Conservation (phyloP, 1,284 basidiomycete genomes). For the Coniferiporia sulphurascens region DNA sequence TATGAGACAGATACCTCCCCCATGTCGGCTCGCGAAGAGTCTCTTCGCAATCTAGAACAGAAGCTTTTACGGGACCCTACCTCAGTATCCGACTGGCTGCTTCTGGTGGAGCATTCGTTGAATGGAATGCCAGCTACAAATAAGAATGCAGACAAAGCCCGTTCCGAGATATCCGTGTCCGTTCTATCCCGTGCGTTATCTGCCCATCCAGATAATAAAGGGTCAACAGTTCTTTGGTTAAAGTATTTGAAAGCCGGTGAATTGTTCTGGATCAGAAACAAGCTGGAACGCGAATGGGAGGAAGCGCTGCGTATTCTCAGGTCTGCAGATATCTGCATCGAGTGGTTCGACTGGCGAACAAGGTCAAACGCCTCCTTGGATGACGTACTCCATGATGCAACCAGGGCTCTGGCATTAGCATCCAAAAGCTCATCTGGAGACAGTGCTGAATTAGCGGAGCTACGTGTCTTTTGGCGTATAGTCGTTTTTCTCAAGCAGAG, state of each 20-base stretch:
- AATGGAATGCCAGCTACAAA: slow-evolving; percentile 52
- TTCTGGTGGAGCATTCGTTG: slow-evolving; percentile 55
- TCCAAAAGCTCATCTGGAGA: slow-evolving; percentile 26
- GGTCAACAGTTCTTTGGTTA: slow-evolving; percentile 49
- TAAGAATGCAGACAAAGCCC: slow-evolving; percentile 59
- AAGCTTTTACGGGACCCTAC: slow-evolving; percentile 46
- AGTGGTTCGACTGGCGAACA: slow-evolving; percentile 74
- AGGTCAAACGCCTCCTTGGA: slow-evolving; percentile 43
- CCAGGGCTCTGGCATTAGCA: slow-evolving; percentile 38
- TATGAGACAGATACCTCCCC: slow-evolving; percentile 29
- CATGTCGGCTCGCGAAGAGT: slow-evolving; percentile 52
- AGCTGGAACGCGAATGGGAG: slow-evolving; percentile 66
- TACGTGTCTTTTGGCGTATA: slow-evolving; percentile 68
- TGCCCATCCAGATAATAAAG: slow-evolving; percentile 46
- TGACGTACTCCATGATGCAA: slow-evolving; percentile 47
- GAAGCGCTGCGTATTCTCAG: slow-evolving; percentile 49
- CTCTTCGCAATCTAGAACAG: slow-evolving; percentile 55
- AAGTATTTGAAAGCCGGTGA: slow-evolving; percentile 67
- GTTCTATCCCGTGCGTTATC: slow-evolving; percentile 61
- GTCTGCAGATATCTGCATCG: slow-evolving; percentile 56
- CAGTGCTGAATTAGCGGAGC: slow-evolving; percentile 47
- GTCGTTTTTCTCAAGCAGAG: slow-evolving; percentile 68
- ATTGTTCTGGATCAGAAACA: slow-evolving; percentile 57
- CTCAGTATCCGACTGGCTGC: slow-evolving; percentile 58
- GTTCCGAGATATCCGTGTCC: slow-evolving; percentile 65